These are phyloP conservation scores for Neohortaea acidophila DNA, from an alignment of 495 filamentous ascomycete genomes.

Conservation along the genomic window DNA sequence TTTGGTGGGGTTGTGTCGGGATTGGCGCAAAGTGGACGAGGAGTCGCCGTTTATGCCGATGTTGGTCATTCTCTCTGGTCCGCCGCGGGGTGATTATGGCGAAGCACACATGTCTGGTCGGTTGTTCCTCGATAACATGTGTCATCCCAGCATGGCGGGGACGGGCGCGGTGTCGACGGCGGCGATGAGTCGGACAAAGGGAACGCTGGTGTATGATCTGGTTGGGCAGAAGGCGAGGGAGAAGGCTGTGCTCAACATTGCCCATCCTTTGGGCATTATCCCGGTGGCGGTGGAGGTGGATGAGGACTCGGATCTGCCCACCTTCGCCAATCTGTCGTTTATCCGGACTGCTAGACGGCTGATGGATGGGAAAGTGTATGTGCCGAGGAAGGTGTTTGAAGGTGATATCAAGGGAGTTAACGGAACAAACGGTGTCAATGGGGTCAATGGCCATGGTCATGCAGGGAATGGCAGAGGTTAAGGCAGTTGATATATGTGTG, in stretches of 20 bases:
- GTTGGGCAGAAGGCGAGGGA: neutral
- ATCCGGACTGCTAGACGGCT: neutral
- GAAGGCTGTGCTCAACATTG: neutral
- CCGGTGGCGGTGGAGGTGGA: neutral
- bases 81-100: neutral
- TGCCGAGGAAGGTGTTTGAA: neutral
- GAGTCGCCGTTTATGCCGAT: neutral
- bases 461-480: no score
- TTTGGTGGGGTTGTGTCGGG: neutral
- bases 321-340: neutral
- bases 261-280: neutral
- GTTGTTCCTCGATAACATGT: constrained; percentile 1
- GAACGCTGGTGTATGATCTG: neutral
- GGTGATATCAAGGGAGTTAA: neutral
- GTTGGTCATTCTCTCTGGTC: neutral
- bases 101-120: neutral
- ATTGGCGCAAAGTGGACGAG: neutral
- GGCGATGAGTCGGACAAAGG: neutral
- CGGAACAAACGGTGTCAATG: no score
- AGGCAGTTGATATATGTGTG: no score
- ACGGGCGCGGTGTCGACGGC: neutral
- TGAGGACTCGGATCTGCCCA: neutral
- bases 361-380: neutral
- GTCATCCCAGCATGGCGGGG: neutral
- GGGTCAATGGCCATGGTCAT: no score